These are phyloP conservation scores for Xylariaceae sp. DNA, from an alignment of 2,329 filamentous ascomycete species.

Conservation along the genomic window DNA sequence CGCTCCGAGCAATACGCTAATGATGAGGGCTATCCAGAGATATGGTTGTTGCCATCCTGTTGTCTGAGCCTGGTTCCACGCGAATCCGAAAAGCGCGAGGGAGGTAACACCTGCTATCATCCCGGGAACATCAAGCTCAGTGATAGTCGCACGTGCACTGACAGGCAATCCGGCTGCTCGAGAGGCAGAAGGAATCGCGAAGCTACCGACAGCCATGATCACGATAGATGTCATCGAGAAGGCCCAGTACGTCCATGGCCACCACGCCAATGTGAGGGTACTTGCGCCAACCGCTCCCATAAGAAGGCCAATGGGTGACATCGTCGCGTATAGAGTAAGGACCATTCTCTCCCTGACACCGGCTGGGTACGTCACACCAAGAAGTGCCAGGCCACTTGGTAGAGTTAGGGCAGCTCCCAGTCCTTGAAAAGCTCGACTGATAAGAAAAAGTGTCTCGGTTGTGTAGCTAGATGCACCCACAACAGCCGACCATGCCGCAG, in stretches of 20 bases:
- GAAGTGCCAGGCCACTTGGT: constrained; percentile 68
- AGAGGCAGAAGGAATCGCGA: constrained; percentile 44
- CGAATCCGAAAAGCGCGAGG: constrained; percentile 68
- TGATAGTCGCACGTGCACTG: constrained; percentile 24
- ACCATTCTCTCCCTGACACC: constrained; percentile 65
- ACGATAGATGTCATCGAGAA: constrained; percentile 45
- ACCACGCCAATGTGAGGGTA: constrained; percentile 50
- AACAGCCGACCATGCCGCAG: constrained; percentile 57
- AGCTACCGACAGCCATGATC: constrained; percentile 40
- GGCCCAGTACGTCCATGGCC: constrained; percentile 56
- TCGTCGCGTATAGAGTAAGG: constrained; percentile 58
- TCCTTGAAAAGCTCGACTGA: constrained; percentile 61
- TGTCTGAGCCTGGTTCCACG: constrained; percentile 69
- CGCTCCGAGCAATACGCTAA: constrained; percentile 60
- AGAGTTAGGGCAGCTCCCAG: constrained; percentile 67
- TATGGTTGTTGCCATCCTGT: constrained; percentile 64
- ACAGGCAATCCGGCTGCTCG: constrained; percentile 26
- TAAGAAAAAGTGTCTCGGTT: constrained; percentile 47
- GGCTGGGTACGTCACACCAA: constrained; percentile 62
- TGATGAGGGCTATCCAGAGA: constrained; percentile 61
- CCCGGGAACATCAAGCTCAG: constrained; percentile 48
- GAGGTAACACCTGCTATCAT: constrained; percentile 55
- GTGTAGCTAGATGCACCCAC: constrained; percentile 53
- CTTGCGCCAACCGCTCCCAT: constrained; percentile 49
- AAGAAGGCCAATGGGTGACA: constrained; percentile 54